Evolutionary conservation across 2,329 filamentous ascomycete genomes (phyloP).

Genomic region (Plectosphaerella cucumerina): DNA sequence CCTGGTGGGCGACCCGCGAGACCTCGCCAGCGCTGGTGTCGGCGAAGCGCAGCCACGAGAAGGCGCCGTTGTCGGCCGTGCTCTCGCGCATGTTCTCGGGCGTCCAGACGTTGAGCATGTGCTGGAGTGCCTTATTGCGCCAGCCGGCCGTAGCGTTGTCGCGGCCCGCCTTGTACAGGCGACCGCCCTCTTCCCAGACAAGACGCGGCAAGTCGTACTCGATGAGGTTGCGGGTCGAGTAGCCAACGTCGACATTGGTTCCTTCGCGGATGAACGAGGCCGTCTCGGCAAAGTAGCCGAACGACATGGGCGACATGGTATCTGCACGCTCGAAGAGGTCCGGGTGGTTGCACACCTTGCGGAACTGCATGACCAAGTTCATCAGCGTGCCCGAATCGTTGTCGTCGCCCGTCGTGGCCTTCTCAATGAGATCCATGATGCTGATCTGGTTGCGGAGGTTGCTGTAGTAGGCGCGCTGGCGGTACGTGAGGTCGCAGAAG

Average conservation of each 20-base stretch:
- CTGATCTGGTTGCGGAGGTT: conserved; percentile 96
- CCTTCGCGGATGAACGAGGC: conserved; percentile 93
- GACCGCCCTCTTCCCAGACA: conserved; percentile 76
- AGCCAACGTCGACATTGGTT: conserved; percentile 70
- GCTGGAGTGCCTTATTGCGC: conserved; percentile 68
- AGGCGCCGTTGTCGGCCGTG: conserved; percentile 57
- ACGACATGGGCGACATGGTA: conserved; percentile 79
- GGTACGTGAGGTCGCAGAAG: conserved; percentile 94
- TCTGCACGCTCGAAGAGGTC: conserved; percentile 95
- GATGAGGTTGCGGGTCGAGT: conserved; percentile 83
- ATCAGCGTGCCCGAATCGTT: conserved; percentile 93
- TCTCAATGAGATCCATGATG: conserved; percentile 97
- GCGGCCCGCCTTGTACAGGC: conserved; percentile 67
- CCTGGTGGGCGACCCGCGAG: conserved; percentile 63
- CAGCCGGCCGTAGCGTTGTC: conserved; percentile 77
- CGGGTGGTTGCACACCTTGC: conserved; percentile 98
- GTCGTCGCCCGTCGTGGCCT: conserved; percentile 89
- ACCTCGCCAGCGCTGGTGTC: conserved; percentile 72
- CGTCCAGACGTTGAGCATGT: conserved; percentile 88
- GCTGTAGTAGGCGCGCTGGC: conserved; percentile 88
- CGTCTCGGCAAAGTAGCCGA: conserved; percentile 88
- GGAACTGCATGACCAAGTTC: conserved; percentile 99
- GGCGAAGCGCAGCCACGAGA: conserved; percentile 87
- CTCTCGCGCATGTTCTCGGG: conserved; percentile 72
- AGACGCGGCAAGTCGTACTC: conserved; percentile 79